Percentiles rank a stretch among this genome's conserved stretches.
Conservation (phyloP, 73 alveolate species). For the Tetrahymena thermophila region DNA sequence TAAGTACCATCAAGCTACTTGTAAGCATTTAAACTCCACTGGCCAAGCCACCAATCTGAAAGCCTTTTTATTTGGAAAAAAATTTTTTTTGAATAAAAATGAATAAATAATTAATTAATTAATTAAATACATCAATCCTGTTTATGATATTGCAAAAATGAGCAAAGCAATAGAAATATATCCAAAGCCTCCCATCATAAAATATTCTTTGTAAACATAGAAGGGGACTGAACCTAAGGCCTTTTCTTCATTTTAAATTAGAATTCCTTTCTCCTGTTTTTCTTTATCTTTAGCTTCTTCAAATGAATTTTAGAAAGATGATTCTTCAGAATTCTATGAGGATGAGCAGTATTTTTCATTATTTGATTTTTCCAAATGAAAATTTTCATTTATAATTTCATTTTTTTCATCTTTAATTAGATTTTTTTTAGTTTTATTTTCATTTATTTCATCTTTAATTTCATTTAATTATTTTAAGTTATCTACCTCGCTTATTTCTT, state of each 20-base stretch:
- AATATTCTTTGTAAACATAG: not conserved
- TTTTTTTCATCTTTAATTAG: no score
- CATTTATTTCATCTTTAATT: no score
- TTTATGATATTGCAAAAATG: not conserved
- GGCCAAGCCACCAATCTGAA: not conserved
- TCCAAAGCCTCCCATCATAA: not conserved
- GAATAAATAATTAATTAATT: no score
- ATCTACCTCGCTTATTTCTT: not conserved
- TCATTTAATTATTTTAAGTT: no score
- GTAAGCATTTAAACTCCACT: not conserved
- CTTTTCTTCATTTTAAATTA: not conserved
- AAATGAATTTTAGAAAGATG: not conserved
- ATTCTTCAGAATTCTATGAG: not conserved
- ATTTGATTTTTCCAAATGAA: not conserved
- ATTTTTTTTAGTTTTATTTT: no score
- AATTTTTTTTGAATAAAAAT: no score
- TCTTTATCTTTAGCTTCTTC: not conserved
- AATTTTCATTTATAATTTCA: no score
- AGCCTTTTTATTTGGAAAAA: no score
- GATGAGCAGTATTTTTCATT: not conserved
- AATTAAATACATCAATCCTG: not conserved
- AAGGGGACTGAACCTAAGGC: not conserved
- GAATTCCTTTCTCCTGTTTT: not conserved
- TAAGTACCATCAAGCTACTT: not conserved
- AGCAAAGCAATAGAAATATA: not conserved